phyloP scores from a whole-genome alignment of 2,329 filamentous ascomycete species.

The Claviceps citrina region DNA sequence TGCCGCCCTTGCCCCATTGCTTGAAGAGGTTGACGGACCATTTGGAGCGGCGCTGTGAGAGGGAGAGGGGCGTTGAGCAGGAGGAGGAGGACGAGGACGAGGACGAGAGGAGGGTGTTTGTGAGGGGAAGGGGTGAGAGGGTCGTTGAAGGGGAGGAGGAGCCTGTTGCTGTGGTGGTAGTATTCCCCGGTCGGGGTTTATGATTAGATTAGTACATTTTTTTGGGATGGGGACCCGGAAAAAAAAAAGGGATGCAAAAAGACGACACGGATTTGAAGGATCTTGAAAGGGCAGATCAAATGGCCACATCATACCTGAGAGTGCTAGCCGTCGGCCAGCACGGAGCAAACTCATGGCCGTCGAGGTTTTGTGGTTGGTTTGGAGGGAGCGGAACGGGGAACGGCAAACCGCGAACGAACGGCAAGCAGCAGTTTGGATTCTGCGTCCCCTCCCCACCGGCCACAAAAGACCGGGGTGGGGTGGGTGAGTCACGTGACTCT shows the following conservation, averaged over 20 bases:
- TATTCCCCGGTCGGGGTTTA: too few species aligned
- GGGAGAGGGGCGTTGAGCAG: neutral
- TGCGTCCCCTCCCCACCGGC: too few species aligned
- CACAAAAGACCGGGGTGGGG: too few species aligned
- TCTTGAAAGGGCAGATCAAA: neutral
- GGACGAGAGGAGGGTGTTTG: constrained; percentile 9
- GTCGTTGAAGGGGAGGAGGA: constrained; percentile 3
- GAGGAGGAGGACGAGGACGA: neutral
- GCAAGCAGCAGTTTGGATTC: too few species aligned
- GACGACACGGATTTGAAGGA: neutral
- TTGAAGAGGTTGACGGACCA: constrained; percentile 28
- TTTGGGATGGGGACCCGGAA: neutral
- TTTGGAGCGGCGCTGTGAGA: constrained; percentile 24
- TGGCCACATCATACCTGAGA: constrained; percentile 34
- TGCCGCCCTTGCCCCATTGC: constrained; percentile 17
- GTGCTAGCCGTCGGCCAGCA: constrained; percentile 44
- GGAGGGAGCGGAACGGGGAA: too few species aligned
- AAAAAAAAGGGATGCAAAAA: neutral
- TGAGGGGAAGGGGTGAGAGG: constrained; percentile 1
- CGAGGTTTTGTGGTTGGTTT: neutral
- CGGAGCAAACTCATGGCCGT: constrained; percentile 48
- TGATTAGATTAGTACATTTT: too few species aligned
- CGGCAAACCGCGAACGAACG: too few species aligned
- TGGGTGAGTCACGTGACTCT: neutral
- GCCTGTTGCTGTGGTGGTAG: too few species aligned